Conservation (phyloP, 2,329 filamentous ascomycete species). For the Fusarium sp. region DNA sequence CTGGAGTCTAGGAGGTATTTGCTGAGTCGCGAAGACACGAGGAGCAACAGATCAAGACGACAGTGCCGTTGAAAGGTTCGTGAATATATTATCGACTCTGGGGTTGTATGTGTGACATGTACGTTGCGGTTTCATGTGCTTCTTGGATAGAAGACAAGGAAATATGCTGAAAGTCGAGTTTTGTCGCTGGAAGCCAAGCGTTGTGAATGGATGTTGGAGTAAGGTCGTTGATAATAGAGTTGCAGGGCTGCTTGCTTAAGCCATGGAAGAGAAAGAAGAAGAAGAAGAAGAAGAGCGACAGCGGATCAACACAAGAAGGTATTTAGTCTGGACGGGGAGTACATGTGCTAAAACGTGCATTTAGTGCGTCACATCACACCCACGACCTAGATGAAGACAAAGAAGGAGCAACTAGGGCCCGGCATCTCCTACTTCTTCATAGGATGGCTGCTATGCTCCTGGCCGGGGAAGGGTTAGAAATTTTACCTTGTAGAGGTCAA, state of each 20-base stretch:
- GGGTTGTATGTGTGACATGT: constrained; percentile 1
- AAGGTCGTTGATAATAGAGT: constrained; percentile 1
- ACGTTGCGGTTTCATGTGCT: background rate
- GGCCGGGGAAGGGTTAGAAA: constrained; percentile 25
- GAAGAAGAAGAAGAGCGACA: constrained; percentile 30
- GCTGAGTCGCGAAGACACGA: background rate
- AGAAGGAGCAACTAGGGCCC: constrained; percentile 22
- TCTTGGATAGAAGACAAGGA: background rate
- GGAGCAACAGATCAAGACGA: constrained; percentile 3
- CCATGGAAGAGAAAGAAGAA: constrained; percentile 15
- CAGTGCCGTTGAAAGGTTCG: constrained; percentile 8
- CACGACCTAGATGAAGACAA: constrained; percentile 27
- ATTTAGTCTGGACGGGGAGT: constrained; percentile 19
- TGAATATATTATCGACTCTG: constrained; percentile 10
- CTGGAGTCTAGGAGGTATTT: background rate
- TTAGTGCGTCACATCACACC: constrained; percentile 34
- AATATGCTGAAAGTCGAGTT: background rate
- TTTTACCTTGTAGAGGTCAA: constrained; percentile 18
- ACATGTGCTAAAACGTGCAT: constrained; percentile 35
- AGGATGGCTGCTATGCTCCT: constrained; percentile 18
- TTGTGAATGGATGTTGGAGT: background rate
- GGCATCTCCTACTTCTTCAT: constrained; percentile 15
- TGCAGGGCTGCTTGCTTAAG: constrained; percentile 19
- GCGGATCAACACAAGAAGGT: constrained; percentile 22
- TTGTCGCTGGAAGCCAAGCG: background rate